These are phyloP conservation scores for Mercurialis annua DNA, from an alignment of 345 rosid genomes.

Conservation along the genomic window DNA sequence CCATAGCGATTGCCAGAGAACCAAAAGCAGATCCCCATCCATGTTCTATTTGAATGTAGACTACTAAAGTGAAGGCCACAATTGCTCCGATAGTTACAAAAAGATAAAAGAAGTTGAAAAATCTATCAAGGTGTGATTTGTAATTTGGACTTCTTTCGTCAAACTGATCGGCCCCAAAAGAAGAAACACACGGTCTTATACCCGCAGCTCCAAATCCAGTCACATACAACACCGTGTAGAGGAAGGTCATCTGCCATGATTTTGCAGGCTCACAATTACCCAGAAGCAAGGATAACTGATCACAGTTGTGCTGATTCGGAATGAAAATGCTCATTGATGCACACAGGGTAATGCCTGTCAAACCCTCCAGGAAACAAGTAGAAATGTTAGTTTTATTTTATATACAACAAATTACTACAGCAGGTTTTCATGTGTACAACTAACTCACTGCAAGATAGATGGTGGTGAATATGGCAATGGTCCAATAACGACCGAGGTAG, in stretches of 20 bases:
- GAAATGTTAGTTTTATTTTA: neutral
- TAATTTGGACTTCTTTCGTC: slow-evolving; percentile 72
- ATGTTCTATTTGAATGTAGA: slow-evolving; percentile 69
- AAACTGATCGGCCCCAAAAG: slow-evolving; percentile 97
- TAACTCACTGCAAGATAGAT: slow-evolving; percentile 71
- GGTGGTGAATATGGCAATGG: slow-evolving; percentile 85
- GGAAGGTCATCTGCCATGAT: slow-evolving; percentile 80
- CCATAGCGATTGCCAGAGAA: slow-evolving; percentile 83
- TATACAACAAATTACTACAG: neutral
- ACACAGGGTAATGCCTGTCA: slow-evolving; percentile 79
- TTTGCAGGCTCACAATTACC: slow-evolving; percentile 73
- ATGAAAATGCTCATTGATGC: slow-evolving; percentile 54
- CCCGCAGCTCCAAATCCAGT: slow-evolving; percentile 93
- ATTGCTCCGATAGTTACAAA: slow-evolving; percentile 82
- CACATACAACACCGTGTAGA: slow-evolving; percentile 65
- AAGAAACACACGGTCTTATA: slow-evolving; percentile 91
- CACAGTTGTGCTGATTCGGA: slow-evolving; percentile 68
- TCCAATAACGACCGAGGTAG: slow-evolving; percentile 92
- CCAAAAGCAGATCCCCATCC: slow-evolving; percentile 96
- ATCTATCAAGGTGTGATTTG: slow-evolving; percentile 75
- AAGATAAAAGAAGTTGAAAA: slow-evolving; percentile 92
- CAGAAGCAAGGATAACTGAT: slow-evolving; percentile 55
- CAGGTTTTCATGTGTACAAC: neutral
- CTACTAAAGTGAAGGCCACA: slow-evolving; percentile 81
- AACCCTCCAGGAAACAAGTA: slow-evolving; percentile 50